These are phyloP conservation scores for Calophaca sinica DNA, from an alignment of 306 rosid genomes.

Conservation along the genomic window DNA sequence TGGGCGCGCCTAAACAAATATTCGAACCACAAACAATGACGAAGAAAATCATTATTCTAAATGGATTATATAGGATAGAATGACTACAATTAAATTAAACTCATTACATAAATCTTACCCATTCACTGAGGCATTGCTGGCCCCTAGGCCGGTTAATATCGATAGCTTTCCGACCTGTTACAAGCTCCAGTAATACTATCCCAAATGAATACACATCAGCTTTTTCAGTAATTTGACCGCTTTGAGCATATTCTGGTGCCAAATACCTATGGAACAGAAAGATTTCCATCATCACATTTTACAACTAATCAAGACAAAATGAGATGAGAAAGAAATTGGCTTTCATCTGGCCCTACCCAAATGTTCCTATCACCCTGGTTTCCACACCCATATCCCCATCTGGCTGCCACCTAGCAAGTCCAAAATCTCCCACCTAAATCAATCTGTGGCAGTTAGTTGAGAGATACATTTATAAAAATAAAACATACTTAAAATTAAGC, in stretches of 20 bases:
- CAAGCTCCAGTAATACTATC: conserved; percentile 86
- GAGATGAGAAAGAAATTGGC: conserved; percentile 25
- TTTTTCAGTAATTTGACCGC: conserved; percentile 96
- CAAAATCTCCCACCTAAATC: conserved; percentile 95
- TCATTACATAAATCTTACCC: conserved; percentile 61
- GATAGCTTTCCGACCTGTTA: conserved; percentile 88
- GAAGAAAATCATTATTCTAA: background rate
- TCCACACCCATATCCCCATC: conserved; percentile 91
- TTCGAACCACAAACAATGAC: conserved; percentile 33
- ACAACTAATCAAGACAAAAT: conserved; percentile 9
- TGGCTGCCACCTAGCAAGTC: conserved; percentile 99
- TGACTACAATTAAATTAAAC: background rate
- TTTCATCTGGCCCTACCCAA: conserved; percentile 63
- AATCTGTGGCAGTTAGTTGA: conserved; percentile 36
- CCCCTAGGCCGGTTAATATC: conserved; percentile 86
- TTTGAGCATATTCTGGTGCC: conserved; percentile 98
- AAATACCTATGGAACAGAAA: conserved; percentile 64
- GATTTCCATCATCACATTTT: conserved; percentile 27
- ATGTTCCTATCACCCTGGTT: conserved; percentile 93
- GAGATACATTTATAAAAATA: conserved; percentile 15
- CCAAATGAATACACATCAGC: conserved; percentile 97
- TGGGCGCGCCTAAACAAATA: conserved; percentile 75
- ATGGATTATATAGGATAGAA: background rate
- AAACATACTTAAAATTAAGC: conserved; percentile 26
- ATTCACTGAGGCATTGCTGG: conserved; percentile 94